Evolutionary conservation across 306 rosid species (phyloP), one percentile per base, ranked within the genome.

Genomic region (Begonia loranthoides): DNA sequence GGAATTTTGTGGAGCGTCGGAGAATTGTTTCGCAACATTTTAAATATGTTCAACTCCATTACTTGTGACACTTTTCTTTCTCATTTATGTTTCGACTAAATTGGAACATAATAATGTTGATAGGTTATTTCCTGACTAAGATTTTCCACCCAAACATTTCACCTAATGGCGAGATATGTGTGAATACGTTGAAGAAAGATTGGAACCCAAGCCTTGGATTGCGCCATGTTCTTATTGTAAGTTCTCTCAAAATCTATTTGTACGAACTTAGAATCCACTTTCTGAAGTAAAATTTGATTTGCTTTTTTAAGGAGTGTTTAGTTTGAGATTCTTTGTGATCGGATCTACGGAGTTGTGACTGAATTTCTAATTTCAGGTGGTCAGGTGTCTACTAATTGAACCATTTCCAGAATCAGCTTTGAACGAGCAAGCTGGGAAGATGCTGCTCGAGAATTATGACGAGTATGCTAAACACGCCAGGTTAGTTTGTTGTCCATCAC

Each of bases 391-490:
- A 44, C 79, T 92, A 86, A 92, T 92, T 17, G 99, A 92, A 66
- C 99, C 99, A 17, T 86, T 86, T 75, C 96, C 99, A 49, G 96
- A 86, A 71, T 92, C 99, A 54, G 94, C 99, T 22, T 73, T 92
- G 74, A 92, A 92, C 73, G 99, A 92, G 62, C 94, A 78, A 70
- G 99, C 99, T 56, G 94, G 93, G 55, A 92, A 92, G 71, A 58
- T 92, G 83, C 75, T 92, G 47, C 95, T 86, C 52, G 99, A 92
- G 53, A 64, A 92, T 71, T 92, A 92, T 56, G 96, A 92, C 59
- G 93, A 83, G 75, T 92, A 92, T 76, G 99, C 96, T 57, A 80
- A 87, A 81, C 99, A 55, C 73, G 99, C 99, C 71, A 83, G 94
- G 99, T 86, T 54, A 72, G 86, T 73, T 5, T 9, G 55, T 5